Percentiles rank a stretch among this genome's conserved stretches.
phyloP scores from a whole-genome alignment of 1,284 basidiomycete species.

The Polyporus tsugae region DNA sequence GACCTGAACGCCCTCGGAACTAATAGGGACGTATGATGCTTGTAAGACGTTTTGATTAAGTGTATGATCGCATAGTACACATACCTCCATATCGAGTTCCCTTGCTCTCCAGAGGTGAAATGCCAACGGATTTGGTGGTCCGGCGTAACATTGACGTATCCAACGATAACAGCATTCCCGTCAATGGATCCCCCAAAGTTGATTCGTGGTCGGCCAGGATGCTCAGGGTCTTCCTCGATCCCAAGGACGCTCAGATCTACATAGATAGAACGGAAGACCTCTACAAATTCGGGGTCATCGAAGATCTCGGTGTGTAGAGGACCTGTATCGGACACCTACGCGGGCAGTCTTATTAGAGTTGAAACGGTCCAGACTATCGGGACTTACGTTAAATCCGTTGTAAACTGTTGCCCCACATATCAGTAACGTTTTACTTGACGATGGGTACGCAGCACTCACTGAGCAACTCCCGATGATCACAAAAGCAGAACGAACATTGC shows the following conservation, averaged over 20 bases:
- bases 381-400: conserved; percentile 54
- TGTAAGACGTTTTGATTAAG: neutral
- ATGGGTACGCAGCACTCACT: conserved; percentile 48
- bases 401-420: conserved; percentile 48
- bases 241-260: conserved; percentile 55
- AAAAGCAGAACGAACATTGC: conserved; percentile 70
- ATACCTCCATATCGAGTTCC: conserved; percentile 69
- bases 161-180: conserved; percentile 54
- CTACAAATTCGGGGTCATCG: conserved; percentile 55
- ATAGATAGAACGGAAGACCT: conserved; percentile 58
- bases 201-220: conserved; percentile 62
- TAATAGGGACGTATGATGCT: conserved; percentile 34
- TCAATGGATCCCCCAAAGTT: conserved; percentile 60
- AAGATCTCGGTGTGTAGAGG: conserved; percentile 57
- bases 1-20: conserved; percentile 70
- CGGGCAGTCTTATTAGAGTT: neutral
- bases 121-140: conserved; percentile 69
- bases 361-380: neutral
- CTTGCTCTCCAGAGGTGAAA: conserved; percentile 66
- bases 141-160: conserved; percentile 62
- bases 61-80: conserved; percentile 26
- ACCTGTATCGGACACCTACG: conserved; percentile 40
- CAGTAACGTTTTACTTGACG: neutral
- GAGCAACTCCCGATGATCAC: conserved; percentile 70
- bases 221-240: conserved; percentile 51